phyloP scores from a whole-genome alignment of 139 green algal species.

The Gonium pectorale region DNA sequence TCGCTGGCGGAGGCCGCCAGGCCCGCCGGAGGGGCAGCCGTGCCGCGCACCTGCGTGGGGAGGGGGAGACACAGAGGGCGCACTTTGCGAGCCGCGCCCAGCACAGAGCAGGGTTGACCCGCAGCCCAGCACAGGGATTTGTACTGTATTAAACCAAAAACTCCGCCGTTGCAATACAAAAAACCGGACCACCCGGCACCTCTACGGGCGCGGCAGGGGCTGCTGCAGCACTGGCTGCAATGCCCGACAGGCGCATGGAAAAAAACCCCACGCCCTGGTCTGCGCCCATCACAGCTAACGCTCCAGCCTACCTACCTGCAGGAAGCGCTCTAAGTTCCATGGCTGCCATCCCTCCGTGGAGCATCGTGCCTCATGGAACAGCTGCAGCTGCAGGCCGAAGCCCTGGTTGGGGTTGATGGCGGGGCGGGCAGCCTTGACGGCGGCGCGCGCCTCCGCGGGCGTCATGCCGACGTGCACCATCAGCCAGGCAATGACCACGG shows the following conservation, averaged over 20 bases:
- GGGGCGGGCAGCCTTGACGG: slow-evolving; percentile 32
- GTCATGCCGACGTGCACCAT: slow-evolving; percentile 34
- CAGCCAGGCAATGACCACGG: slow-evolving; percentile 51
- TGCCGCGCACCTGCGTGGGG: slow-evolving; percentile 4
- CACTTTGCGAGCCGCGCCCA: no score
- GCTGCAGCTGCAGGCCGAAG: slow-evolving; percentile 55
- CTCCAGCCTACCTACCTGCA: slow-evolving; percentile 2
- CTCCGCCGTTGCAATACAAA: no score
- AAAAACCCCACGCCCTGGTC: no score
- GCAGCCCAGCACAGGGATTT: no score
- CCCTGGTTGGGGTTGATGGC: slow-evolving; percentile 54
- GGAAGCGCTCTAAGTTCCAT: slow-evolving; percentile 38
- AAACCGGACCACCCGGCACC: no score
- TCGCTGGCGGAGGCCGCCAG: background rate
- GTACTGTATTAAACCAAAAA: no score
- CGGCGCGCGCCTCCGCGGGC: slow-evolving; percentile 3
- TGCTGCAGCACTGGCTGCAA: no score
- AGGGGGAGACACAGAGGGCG: background rate
- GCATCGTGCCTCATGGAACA: slow-evolving; percentile 40
- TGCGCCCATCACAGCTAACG: background rate
- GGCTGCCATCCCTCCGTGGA: slow-evolving; percentile 24
- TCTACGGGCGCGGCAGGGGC: no score
- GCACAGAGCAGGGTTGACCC: no score
- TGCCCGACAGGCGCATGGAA: no score
- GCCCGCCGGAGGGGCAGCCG: background rate